Evolutionary conservation across 1,284 basidiomycete species (phyloP), one percentile per base, ranked within the genome.

Genomic region (Pseudozyma pruni): DNA sequence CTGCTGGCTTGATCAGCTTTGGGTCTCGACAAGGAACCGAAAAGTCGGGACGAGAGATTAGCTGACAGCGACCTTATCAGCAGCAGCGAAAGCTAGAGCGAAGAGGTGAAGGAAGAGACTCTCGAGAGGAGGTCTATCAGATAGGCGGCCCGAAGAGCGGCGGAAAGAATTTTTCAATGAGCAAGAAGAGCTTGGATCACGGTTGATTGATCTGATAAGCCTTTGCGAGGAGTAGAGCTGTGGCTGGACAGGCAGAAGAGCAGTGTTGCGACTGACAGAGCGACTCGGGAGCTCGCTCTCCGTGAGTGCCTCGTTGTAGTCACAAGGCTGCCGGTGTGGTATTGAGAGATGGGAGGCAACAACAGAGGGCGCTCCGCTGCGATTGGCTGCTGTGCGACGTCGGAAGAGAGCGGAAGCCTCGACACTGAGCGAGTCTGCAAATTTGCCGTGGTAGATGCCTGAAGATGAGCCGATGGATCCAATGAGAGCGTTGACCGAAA

Each of bases 191-290:
- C 10, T 23, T 17, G 27, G 10, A 8, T 34, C 27, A 16, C 16
- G 31, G 20, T 40, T 6, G 47, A 9, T 14, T 25, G 48, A 50
- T 50, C 48, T 50, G 48, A 50, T 50, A 50, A 50, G 48, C 40
- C 27, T 33, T 22, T 27, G 38, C 37, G n/a, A 29, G 34, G 25
- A 38, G 35, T 11, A 8, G 22, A 27, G 23, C 22, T 14, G 9
- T n/a, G n/a, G n/a, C n/a, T n/a, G n/a, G n/a, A n/a, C n/a, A n/a
- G n/a, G n/a, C n/a, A n/a, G n/a, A n/a, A n/a, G n/a, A n/a, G n/a
- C n/a, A n/a, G n/a, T n/a, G n/a, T n/a, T n/a, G n/a, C n/a, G n/a
- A n/a, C n/a, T n/a, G n/a, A n/a, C n/a, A n/a, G n/a, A n/a, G n/a
- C n/a, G n/a, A n/a, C n/a, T n/a, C n/a, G n/a, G n/a, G n/a, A n/a